These are phyloP conservation scores for Phaeodactylum tricornutum DNA, from an alignment of 108 stramenopile genomes.

Conservation along the genomic window DNA sequence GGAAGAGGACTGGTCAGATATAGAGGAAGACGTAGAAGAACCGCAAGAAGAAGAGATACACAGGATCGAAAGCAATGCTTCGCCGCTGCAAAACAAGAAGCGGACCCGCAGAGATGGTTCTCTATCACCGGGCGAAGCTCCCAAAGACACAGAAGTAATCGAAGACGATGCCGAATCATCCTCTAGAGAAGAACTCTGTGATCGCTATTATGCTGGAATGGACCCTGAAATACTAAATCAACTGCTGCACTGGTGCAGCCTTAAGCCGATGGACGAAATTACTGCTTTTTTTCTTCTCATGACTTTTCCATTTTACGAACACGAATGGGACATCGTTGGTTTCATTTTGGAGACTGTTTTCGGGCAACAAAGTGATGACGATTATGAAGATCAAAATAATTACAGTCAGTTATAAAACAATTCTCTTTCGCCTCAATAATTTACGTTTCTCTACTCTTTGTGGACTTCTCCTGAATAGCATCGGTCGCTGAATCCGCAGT, in stretches of 20 bases:
- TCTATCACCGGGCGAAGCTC: no score
- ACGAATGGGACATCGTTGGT: conserved; percentile 75
- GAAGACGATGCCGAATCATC: background rate
- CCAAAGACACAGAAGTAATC: background rate
- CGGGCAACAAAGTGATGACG: conserved; percentile 38
- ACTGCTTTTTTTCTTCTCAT: conserved; percentile 58
- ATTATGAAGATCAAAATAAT: conserved; percentile 9
- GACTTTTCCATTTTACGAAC: conserved; percentile 78
- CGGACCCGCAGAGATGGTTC: background rate
- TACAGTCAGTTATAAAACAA: background rate
- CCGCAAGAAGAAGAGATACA: no score
- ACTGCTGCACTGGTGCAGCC: conserved; percentile 26
- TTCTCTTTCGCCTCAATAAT: background rate
- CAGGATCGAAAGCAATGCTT: no score
- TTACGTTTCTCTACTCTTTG: background rate
- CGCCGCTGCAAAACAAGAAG: conserved; percentile 1
- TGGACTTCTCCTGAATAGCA: background rate
- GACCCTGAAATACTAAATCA: conserved; percentile 56
- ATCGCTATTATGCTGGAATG: conserved; percentile 50
- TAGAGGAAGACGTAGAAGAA: conserved; percentile 27
- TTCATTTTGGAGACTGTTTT: conserved; percentile 53
- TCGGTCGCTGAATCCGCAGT: no score
- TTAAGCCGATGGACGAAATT: conserved; percentile 35
- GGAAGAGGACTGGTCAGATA: conserved; percentile 29
- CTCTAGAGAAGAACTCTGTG: conserved; percentile 5